A percentile compares a stretch with the other conserved stretches of the same genome.
Evolutionary conservation across 371 early-diverging fungal species (phyloP).

Genomic region (Entomophthora muscae): DNA sequence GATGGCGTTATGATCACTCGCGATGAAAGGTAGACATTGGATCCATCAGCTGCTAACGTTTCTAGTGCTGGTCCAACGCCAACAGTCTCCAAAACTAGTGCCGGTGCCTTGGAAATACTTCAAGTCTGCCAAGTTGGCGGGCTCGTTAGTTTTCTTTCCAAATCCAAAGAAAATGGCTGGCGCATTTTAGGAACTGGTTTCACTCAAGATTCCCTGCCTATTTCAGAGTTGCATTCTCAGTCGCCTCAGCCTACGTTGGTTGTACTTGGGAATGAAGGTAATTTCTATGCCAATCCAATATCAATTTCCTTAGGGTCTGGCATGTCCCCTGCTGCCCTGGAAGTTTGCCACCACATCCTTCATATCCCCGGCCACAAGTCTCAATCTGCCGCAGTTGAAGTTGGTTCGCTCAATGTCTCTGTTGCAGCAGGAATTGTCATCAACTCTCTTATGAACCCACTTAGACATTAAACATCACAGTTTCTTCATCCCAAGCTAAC

Average conservation of each 20-base stretch:
- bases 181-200: neutral
- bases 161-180: neutral
- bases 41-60: neutral
- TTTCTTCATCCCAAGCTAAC: no score
- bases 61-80: neutral
- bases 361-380: neutral
- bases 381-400: neutral
- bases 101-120: neutral
- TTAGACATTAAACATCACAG: no score
- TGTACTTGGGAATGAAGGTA: neutral
- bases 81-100: neutral
- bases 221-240: neutral
- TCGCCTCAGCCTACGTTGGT: neutral
- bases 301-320: neutral
- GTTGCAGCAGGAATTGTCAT: neutral
- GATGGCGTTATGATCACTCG: neutral
- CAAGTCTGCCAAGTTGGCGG: neutral
- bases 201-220: neutral
- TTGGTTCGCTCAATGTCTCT: neutral
- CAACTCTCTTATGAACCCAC: neutral
- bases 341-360: neutral
- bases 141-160: neutral
- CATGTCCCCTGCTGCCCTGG: neutral
- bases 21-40: neutral
- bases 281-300: neutral